Base-by-base conservation (phyloP, 495 filamentous ascomycete species). In the Cetradonia linearis region DNA sequence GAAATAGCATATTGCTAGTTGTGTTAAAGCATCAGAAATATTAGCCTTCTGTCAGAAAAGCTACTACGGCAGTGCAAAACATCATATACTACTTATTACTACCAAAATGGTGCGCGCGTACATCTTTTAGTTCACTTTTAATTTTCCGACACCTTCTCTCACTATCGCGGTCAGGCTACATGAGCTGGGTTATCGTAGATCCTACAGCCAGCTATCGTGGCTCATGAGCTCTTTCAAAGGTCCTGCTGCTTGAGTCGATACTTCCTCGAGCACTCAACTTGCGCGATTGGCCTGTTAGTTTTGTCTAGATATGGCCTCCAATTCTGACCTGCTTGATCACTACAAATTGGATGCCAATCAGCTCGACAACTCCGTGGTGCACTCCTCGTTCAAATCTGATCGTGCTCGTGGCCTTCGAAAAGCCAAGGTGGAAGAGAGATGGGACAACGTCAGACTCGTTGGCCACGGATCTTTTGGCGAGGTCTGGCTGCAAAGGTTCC, bases 321-420 rank as follows among this genome's bases (percentile, higher is more conserved):
- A 16, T 11, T 40, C 46, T 44, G 62, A 64, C 27, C 59, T 64
- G 7, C 62, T 64, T 3, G 62, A 64, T 33, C 62, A 64, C 50
- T 64, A 62, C 40, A 61, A 56, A 38, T 36, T 62, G 18, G 49
- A 56, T 14, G 62, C 62, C n/a, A 11, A 55, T 20, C 44, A 62
- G 2, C 30, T 37, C n/a, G 47, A 47, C 33, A 47, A 55, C 34
- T 52, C 53, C 13, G 42, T 47, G 18, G 30, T 42, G 33, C 55
- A 58, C 36, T 20, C 11, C 11, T 58, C 55, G 7, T 58, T 30
- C 18, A 18, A 3, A 31, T 31, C 36, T 31, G 42, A 58, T 18
- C 55, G 55, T 33, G 36, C 55, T 47, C 25, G 37, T 8, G 55
- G 55, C 3, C 25, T 58, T 31, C 36, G 55, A 7, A 46, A 58